phyloP scores from a whole-genome alignment of 768 basidiomycete species.

The Leccinum fibrillosum region DNA sequence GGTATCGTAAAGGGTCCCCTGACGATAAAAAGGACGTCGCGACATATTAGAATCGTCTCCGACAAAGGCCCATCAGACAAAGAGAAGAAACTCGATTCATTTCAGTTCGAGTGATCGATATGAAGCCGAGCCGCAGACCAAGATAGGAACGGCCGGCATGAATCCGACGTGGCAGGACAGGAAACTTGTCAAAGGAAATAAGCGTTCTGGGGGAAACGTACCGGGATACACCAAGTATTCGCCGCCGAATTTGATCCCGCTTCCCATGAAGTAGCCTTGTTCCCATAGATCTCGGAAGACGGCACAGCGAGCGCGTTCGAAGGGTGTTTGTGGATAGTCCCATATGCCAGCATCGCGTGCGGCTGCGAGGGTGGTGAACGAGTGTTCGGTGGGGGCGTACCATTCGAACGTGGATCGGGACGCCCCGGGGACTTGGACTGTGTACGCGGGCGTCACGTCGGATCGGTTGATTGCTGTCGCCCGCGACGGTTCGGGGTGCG shows the following conservation, averaged over 20 bases:
- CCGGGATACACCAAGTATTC: constrained; percentile 97
- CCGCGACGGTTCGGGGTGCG: constrained; percentile 1
- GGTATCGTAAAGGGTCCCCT: constrained; percentile 95
- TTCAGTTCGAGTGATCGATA: neutral
- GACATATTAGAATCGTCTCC: constrained; percentile 7
- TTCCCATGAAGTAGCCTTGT: constrained; percentile 83
- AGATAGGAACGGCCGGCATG: neutral
- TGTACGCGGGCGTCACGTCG: constrained; percentile 32
- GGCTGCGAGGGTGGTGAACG: constrained; percentile 53
- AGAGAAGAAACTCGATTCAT: neutral
- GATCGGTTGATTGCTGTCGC: neutral
- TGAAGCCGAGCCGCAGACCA: too few relatives aligned
- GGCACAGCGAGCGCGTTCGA: constrained; percentile 71
- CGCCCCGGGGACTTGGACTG: constrained; percentile 62
- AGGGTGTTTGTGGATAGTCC: constrained; percentile 63
- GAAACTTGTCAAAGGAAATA: neutral
- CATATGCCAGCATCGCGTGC: constrained; percentile 72
- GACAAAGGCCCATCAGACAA: neutral
- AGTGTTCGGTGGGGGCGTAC: constrained; percentile 50
- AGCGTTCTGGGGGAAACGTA: constrained; percentile 30
- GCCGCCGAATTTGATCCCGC: constrained; percentile 91
- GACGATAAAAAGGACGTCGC: constrained; percentile 1
- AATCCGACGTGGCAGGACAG: neutral
- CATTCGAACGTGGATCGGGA: constrained; percentile 59
- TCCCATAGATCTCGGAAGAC: constrained; percentile 82